Evolutionary conservation across 202 grass and related monocot genomes (phyloP), one percentile per base, ranked within the genome.

Genomic region (Carex arenaria): DNA sequence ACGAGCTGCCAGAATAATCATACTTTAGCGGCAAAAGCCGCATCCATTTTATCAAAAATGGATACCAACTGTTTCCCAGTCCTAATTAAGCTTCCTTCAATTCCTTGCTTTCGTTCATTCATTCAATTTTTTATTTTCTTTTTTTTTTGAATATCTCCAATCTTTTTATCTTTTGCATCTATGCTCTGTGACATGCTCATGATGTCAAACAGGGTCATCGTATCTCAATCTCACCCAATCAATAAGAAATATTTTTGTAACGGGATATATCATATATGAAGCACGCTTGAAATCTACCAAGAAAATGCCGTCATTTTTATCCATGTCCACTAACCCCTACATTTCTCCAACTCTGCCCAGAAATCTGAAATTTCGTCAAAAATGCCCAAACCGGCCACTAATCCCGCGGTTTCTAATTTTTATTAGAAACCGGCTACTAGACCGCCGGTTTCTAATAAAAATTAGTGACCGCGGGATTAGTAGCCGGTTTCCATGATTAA

Each of bases 101-200:
- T 26, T 1, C 26, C 26, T 26, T 26, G 26, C 26, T 26, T 26
- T 26, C 26, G 26, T 49, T 49, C 8, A 47, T 47, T 47, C 8
- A 10, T 2, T 3, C 26, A 26, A 26, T 26, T 45, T 45, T 10
- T 10, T 40, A 36, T 7, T 42, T 8, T 45, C 57, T 7, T 2
- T 34, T 23, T 23, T 51, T 8, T 32, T 36, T 59, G 4, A 7
- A 56, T 10, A 36, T 77, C 6, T 76, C 13, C 13, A 30, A 77
- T 77, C 28, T 51, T 11, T 57, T 7, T 18, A 59, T 76, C 26
- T 56, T n/a, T 18, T 49, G 23, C 52, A 36, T 77, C 30, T 59
- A 57, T 77, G 73, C 73, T 77, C 15, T 13, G 23, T 77, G 73
- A 77, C 73, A 77, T 77, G 73, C 52, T 19, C 73, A 59, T 77